Percentiles rank a stretch among this genome's conserved stretches.
Evolutionary conservation across 2,329 filamentous ascomycete species (phyloP).

Genomic region (Aspergillus sp.): DNA sequence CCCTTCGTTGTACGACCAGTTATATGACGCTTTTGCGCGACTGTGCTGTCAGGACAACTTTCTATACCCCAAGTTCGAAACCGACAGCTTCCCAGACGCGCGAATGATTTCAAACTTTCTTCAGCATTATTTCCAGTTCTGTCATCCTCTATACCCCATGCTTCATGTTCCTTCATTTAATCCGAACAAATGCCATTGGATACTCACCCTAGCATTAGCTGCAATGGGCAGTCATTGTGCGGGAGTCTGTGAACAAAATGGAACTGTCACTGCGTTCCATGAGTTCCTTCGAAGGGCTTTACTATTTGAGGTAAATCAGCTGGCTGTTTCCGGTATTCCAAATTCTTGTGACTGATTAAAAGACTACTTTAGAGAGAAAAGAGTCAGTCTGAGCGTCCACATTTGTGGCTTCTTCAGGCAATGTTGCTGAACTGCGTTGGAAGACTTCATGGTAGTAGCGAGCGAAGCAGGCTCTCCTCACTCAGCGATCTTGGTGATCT

Average conservation of each 20-base stretch:
- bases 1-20: constrained; percentile 31
- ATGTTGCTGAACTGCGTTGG: constrained; percentile 40
- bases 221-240: constrained; percentile 47
- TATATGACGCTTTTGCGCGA: constrained; percentile 35
- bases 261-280: constrained; percentile 42
- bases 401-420: constrained; percentile 37
- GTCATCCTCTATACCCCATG: constrained; percentile 47
- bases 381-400: constrained; percentile 12
- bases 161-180: constrained; percentile 45
- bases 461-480: constrained; percentile 30
- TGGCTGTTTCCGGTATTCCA: too few relatives aligned
- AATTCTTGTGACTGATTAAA: constrained; percentile 5
- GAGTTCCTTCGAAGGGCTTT: constrained; percentile 49
- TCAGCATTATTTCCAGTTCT: constrained; percentile 43
- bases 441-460: constrained; percentile 32
- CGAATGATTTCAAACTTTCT: constrained; percentile 37
- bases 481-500: constrained; percentile 35
- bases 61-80: constrained; percentile 38
- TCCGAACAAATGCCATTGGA: constrained; percentile 43
- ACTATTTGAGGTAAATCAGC: constrained; percentile 35
- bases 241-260: constrained; percentile 31
- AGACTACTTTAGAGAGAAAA: constrained; percentile 33
- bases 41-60: constrained; percentile 37
- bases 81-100: constrained; percentile 33
- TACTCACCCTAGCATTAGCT: constrained; percentile 45